Evolutionary conservation across 768 basidiomycete species (phyloP), one percentile per base, ranked within the genome.

Genomic region (Leccinum olivaceopallidum): DNA sequence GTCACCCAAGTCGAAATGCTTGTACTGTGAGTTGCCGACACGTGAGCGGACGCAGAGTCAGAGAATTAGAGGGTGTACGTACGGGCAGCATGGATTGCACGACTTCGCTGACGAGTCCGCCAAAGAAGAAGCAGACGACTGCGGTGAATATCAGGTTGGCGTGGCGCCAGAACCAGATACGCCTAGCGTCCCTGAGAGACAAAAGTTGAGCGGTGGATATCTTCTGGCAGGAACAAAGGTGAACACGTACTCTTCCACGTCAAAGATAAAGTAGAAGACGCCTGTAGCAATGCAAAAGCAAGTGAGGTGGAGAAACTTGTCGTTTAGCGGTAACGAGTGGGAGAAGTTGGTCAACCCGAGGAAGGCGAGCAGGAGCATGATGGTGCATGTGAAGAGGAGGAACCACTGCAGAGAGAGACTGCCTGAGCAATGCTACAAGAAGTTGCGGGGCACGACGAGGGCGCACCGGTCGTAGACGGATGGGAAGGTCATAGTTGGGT

Each of bases 121-220:
- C 92, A 62, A 89, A 84, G 67, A 94, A 83, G 75, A 90, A 85
- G 66, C 92, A 94, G 5, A 85, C 77, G 65, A 90, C 73, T 5
- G 73, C 72, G 2, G 93, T 91, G 68, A 90, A 81, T 52, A 91
- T 84, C 12, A 92, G 71, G 9, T 83, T 81, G 28, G 85, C 81
- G 70, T 88, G 81, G 30, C 92, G 83, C 92, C 92, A 94, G 65
- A 92, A 88, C 92, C 93, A 94, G 73, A 94, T 82, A 63, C 92
- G 80, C 60, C 92, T 78, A 7, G 87, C 86, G 56, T 87, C 87
- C 71, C 92, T 94, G 56, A 16, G 36, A 10, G n/a, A 57, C 34
- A 28, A 7, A 13, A 13, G 22, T 37, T 52, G 34, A 60, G 60
- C 36, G 51, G 13, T 9, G 24, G 8, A 22, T 6, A 7, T 28